Base-by-base conservation (phyloP, 371 early-diverging fungal species). In the Blakeslea trispora region DNA sequence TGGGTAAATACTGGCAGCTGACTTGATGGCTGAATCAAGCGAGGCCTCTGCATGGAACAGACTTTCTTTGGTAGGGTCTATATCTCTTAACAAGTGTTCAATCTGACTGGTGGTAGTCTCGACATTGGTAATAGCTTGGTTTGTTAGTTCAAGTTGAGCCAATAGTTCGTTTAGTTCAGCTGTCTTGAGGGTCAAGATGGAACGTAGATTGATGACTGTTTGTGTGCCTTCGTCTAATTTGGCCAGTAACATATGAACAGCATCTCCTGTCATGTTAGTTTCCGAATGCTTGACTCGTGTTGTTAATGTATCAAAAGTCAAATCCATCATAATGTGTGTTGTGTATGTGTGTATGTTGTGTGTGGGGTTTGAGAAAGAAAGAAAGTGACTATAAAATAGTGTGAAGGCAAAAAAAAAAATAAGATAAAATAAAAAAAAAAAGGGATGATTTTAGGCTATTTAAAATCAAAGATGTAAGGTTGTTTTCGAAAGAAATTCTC, bases 301-400 rank as follows among this genome's bases (percentile, higher is more conserved):
- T 3, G 28, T 28, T 3, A 28, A 28, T n/a, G 28, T 28, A 7
- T 28, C 28, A 28, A 5, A 28, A 28, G 28, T 28, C 7, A 28
- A 28, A 28, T 28, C 28, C 28, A 28, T 28, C 28, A 28, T 28
- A 28, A 28, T 88, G 85, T 75, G 81, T 57, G 77, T 75, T 11
- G 75, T 77, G 55, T 88, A 88, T 1, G 86, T 81, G 9, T 85
- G 83, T 54, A 81, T 88, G 48, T 68, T 88, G 19, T n/a, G n/a
- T n/a, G n/a, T n/a, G n/a, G n/a, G n/a, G n/a, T n/a, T n/a, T n/a
- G n/a, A n/a, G n/a, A n/a, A n/a, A n/a, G n/a, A n/a, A n/a, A n/a
- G n/a, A n/a, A n/a, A n/a, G n/a, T n/a, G n/a, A n/a, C n/a, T n/a
- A n/a, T n/a, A n/a, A n/a, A n/a, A n/a, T n/a, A n/a, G n/a, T n/a